Percentiles rank a stretch among this genome's conserved stretches.
Evolutionary conservation across 257 asterid genomes (phyloP).

Genomic region (Primulina eburnea): DNA sequence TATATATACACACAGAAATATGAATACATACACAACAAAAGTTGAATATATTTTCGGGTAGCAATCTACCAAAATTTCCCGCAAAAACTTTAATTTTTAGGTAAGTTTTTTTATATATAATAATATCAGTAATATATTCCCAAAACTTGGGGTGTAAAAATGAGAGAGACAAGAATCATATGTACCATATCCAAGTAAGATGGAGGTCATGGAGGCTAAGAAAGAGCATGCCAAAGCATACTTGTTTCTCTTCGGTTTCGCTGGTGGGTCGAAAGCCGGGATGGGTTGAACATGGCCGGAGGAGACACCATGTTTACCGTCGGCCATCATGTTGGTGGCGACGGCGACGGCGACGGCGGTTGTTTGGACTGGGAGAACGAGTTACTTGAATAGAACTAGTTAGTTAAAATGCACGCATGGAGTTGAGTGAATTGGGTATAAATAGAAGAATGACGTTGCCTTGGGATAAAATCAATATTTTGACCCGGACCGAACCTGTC

Average conservation of each 20-base stretch:
- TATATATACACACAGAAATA: no score
- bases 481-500: no score
- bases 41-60: no score
- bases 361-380: neutral
- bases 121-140: neutral
- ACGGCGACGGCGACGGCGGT: no score
- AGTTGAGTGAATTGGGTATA: neutral
- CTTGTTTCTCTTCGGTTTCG: neutral
- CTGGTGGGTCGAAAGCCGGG: neutral
- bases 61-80: no score
- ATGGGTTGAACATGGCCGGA: neutral
- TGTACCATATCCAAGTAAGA: neutral
- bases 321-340: neutral
- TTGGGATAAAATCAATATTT: no score
- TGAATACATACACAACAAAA: no score
- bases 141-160: no score
- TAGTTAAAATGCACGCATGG: neutral
- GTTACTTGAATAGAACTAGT: neutral
- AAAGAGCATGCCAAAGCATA: neutral
- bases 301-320: neutral
- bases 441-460: neutral
- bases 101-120: no score
- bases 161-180: neutral
- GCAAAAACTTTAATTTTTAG: neutral
- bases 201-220: slow-evolving; percentile 1